Percentiles rank a stretch among this genome's conserved stretches.
phyloP scores from a whole-genome alignment of 139 green algal species.

The Deuterostichococcus epilithicus region DNA sequence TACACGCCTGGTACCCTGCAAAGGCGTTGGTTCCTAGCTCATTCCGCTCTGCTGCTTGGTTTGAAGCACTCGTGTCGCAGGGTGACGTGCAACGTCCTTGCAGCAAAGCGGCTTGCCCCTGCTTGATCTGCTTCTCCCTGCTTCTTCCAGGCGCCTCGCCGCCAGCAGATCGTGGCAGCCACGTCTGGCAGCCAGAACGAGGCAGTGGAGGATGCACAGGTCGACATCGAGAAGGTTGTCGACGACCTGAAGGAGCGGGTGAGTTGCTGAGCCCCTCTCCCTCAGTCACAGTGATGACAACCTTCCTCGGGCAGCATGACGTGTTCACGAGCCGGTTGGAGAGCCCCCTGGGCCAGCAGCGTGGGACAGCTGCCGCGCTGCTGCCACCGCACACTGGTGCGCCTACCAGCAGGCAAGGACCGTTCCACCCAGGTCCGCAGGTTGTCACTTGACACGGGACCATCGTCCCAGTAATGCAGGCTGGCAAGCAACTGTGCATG shows the following conservation, averaged over 20 bases:
- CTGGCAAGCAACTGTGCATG: slow-evolving; percentile 41
- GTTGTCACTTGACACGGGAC: too few species aligned
- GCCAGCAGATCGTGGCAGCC: background rate
- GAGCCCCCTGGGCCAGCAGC: background rate
- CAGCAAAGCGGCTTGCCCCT: background rate
- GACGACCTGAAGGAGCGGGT: slow-evolving; percentile 79
- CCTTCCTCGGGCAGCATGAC: background rate
- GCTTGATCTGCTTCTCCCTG: background rate
- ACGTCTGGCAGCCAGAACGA: background rate
- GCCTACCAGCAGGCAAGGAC: background rate
- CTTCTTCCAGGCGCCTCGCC: background rate
- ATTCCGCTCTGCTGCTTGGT: too few species aligned
- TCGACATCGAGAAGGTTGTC: slow-evolving; percentile 62
- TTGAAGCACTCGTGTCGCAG: too few species aligned
- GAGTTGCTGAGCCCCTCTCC: background rate
- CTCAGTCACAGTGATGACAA: background rate
- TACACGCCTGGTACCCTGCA: too few species aligned
- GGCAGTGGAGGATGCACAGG: slow-evolving; percentile 17
- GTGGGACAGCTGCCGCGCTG: background rate
- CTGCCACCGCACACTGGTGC: background rate
- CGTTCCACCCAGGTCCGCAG: slow-evolving; percentile 6
- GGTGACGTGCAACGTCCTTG: too few species aligned
- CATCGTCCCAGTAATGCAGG: slow-evolving; percentile 51
- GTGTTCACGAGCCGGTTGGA: background rate
- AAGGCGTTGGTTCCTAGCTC: too few species aligned